Base-by-base conservation (phyloP, 2,329 filamentous ascomycete genomes). In the Hypoxylon sp. region DNA sequence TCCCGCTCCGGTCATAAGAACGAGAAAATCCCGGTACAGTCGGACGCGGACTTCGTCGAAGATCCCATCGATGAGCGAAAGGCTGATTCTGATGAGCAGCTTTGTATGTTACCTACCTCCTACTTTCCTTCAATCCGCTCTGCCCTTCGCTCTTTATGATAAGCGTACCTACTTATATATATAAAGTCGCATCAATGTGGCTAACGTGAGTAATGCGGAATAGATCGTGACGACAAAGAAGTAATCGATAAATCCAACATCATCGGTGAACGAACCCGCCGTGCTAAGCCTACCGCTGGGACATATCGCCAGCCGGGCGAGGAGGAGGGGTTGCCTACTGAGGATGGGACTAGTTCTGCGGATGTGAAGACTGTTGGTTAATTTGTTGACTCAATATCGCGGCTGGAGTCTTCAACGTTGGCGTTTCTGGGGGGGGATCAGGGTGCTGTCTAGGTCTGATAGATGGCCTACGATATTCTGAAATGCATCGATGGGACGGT, bases 231-330 rank as follows among this genome's bases (percentile, higher is more conserved):
- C 30, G 79, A 82, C 2, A 75, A 65, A 21, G 79, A 81, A 0
- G 80, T 79, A 1, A 81, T 82, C 38, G 77, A 81, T 36, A 58
- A 75, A 36, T 70, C 68, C 21, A 81, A 81, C 51, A 80, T 81
- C n/a, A 63, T 82, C 4, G 69, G 73, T 2, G 75, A 77, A 19
- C 76, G 78, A 2, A 81, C 79, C 1, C 78, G 79, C 13, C 72
- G 74, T 13, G 78, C 79, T 1, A 56, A 63, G 56, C 65, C 3
- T 65, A 75, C 43, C 70, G 73, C 0, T 30, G 72, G 74, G 0
- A 68, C 64, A 0, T 82, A 81, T 45, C 60, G 66, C 0, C 77
- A 80, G 72, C 78, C 78, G 0, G 78, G 77, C 0, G 79, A 81
- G 23, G 77, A 79, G 6, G 75, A 80, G 67, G 74, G 72, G 9